These are phyloP conservation scores for Suhomyces panamericanus DNA, from an alignment of 1,139 yeast species.

Conservation along the genomic window DNA sequence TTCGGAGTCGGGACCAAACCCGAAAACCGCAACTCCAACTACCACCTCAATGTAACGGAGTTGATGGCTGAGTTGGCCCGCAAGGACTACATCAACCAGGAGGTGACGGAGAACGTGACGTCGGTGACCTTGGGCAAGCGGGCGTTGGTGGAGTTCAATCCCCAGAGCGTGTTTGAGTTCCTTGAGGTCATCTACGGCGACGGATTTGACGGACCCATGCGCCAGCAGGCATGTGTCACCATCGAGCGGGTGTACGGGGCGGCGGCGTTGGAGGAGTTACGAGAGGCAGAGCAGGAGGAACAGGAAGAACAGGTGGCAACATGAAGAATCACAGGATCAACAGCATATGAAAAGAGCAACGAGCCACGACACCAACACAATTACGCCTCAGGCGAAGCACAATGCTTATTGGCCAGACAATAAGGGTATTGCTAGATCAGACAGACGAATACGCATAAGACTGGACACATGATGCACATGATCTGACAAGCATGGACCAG, in stretches of 20 bases:
- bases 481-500: too few relatives aligned
- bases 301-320: neutral
- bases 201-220: conserved; percentile 23
- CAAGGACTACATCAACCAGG: conserved; percentile 33
- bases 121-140: conserved; percentile 38
- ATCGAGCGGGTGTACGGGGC: conserved; percentile 30
- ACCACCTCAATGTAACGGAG: conserved; percentile 25
- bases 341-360: too few relatives aligned
- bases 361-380: too few relatives aligned
- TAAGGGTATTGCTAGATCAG: too few relatives aligned
- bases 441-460: too few relatives aligned
- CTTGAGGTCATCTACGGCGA: conserved; percentile 31
- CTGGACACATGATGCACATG: too few relatives aligned
- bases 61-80: conserved; percentile 33
- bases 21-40: conserved; percentile 25
- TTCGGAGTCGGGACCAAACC: conserved; percentile 34
- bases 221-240: conserved; percentile 27
- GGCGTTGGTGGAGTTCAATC: conserved; percentile 36
- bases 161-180: conserved; percentile 29
- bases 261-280: conserved; percentile 6
- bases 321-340: too few relatives aligned
- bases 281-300: conserved; percentile 1
- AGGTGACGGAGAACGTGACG: conserved; percentile 19
- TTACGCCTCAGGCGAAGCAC: too few relatives aligned
- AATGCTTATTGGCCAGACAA: too few relatives aligned